These are phyloP conservation scores for Didymella keratinophila DNA, from an alignment of 2,329 filamentous ascomycete genomes.

Conservation along the genomic window DNA sequence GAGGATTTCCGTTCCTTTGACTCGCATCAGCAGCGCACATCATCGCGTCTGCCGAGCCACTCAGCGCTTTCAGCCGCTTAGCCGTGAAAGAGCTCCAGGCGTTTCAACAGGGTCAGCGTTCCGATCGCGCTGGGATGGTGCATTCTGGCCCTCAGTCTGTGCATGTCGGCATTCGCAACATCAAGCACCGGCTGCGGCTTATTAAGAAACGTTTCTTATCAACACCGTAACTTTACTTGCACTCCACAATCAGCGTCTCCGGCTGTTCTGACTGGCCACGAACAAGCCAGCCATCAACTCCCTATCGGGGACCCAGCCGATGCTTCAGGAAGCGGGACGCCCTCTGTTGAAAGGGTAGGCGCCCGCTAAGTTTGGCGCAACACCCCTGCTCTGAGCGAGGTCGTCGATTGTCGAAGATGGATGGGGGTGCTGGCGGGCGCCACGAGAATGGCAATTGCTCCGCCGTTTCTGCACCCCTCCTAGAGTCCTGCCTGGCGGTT, in stretches of 20 bases:
- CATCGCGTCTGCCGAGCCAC: conserved; percentile 46
- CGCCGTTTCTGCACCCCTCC: conserved; percentile 25
- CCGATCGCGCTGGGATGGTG: conserved; percentile 39
- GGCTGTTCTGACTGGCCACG: conserved; percentile 41
- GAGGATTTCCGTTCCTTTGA: conserved; percentile 31
- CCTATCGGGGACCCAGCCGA: conserved; percentile 49
- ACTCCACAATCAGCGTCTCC: conserved; percentile 43
- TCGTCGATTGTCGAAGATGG: conserved; percentile 14
- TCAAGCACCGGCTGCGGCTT: conserved; percentile 31
- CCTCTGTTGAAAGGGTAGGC: conserved; percentile 43
- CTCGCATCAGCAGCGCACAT: conserved; percentile 45
- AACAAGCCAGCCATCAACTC: conserved; percentile 46
- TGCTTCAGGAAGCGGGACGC: conserved; percentile 37
- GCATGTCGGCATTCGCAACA: conserved; percentile 26
- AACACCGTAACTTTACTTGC: conserved; percentile 26
- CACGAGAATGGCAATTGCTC: conserved; percentile 30
- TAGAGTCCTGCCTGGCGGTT: conserved; percentile 8
- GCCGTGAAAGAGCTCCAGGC: conserved; percentile 25
- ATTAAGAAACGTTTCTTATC: conserved; percentile 30
- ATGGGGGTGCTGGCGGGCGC: conserved; percentile 19
- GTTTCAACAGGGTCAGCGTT: conserved; percentile 39
- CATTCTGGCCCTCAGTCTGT: conserved; percentile 20
- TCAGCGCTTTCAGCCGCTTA: conserved; percentile 26
- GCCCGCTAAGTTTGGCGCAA: conserved; percentile 45
- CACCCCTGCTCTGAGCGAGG: conserved; percentile 26